phyloP scores from a whole-genome alignment of 345 rosid genomes.

The Nephelium lappaceum region DNA sequence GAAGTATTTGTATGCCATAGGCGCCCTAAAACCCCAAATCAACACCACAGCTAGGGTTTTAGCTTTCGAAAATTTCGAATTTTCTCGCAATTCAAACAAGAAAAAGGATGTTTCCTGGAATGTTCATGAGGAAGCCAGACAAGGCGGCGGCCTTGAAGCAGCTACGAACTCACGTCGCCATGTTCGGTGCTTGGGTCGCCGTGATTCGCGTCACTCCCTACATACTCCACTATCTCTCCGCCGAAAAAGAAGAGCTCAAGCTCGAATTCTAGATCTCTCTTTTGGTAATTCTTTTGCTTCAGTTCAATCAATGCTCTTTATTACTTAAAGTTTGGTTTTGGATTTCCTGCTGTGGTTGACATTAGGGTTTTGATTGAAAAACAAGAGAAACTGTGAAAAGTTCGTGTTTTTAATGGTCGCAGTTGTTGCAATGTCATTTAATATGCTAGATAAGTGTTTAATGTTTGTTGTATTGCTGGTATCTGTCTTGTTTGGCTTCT shows the following conservation, averaged over 20 bases:
- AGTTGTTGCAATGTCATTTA: background rate
- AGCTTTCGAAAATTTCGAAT: background rate
- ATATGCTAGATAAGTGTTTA: background rate
- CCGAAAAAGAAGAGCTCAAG: slow-evolving; percentile 72
- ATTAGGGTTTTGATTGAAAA: background rate
- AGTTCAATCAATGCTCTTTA: background rate
- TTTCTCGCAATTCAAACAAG: background rate
- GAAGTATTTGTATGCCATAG: too few relatives aligned
- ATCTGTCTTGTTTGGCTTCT: background rate
- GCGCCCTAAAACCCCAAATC: too few relatives aligned
- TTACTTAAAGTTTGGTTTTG: background rate
- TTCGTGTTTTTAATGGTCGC: background rate
- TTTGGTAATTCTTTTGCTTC: slow-evolving; percentile 25
- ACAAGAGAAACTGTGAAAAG: background rate
- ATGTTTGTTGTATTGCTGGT: background rate
- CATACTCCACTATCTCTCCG: slow-evolving; percentile 66
- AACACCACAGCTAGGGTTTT: slow-evolving; percentile 26
- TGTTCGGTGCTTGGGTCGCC: slow-evolving; percentile 69
- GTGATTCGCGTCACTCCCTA: slow-evolving; percentile 69
- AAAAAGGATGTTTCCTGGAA: slow-evolving; percentile 74
- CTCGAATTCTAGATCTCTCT: slow-evolving; percentile 52
- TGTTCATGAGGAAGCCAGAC: slow-evolving; percentile 82
- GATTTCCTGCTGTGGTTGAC: background rate
- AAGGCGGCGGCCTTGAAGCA: slow-evolving; percentile 84
- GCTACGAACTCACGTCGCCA: slow-evolving; percentile 54